phyloP scores from a whole-genome alignment of 345 rosid genomes.

The Pelargonium nanum region DNA sequence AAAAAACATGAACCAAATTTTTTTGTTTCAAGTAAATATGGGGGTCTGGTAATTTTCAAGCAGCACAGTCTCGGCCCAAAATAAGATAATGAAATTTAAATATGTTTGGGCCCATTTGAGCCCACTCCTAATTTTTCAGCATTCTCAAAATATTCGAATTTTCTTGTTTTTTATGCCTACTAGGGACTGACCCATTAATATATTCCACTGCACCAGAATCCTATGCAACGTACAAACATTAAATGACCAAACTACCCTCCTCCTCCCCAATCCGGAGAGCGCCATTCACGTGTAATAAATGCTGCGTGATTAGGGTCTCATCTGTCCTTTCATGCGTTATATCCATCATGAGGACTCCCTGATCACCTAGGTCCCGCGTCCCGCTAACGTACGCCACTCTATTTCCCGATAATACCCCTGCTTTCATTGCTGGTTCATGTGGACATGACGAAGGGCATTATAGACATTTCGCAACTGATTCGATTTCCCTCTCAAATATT shows the following conservation, averaged over 20 bases:
- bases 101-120: too few relatives aligned
- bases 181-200: too few relatives aligned
- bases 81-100: too few relatives aligned
- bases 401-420: not conserved
- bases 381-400: not conserved
- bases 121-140: too few relatives aligned
- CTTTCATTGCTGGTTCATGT: not conserved
- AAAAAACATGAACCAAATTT: too few relatives aligned
- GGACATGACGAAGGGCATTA: not conserved
- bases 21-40: too few relatives aligned
- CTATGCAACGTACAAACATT: not conserved
- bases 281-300: not conserved
- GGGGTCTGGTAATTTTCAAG: too few relatives aligned
- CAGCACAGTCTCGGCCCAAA: too few relatives aligned
- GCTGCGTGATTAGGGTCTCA: not conserved
- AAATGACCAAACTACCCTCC: not conserved
- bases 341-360: not conserved
- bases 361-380: not conserved
- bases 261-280: not conserved
- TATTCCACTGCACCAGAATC: not conserved
- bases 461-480: not conserved
- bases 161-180: too few relatives aligned
- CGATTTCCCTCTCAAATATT: too few relatives aligned
- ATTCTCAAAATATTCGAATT: too few relatives aligned
- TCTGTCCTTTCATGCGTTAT: not conserved